Conservation (phyloP, 176 grass and related monocot genomes). For the maize (Zea mays) region Zm-B73-REFERENCE-NAM-5.0 NC_050101.1:33119001-33119500, state of each 20-base stretch:
- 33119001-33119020: too few relatives aligned
- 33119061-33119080: too few relatives aligned
- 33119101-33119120: too few relatives aligned
- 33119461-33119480: accelerated
- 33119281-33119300: slow-evolving; percentile 43
- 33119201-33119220: too few relatives aligned
- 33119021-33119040: too few relatives aligned
- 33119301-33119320: slow-evolving; percentile 1
- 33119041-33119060: too few relatives aligned
- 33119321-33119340: background rate
- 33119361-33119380: too few relatives aligned
- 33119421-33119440: too few relatives aligned
- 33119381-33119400: too few relatives aligned
- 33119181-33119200: slow-evolving; percentile 49
- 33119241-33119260: background rate
- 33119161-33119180: background rate
- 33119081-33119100: background rate
- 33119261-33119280: slow-evolving; percentile 22
- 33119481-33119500: accelerated
- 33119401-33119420: too few relatives aligned
- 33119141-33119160: background rate
- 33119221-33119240: too few relatives aligned
- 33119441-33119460: background rate
- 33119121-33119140: too few relatives aligned
- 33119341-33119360: background rate